These are phyloP conservation scores for Rosa lucieae DNA, from an alignment of 306 rosid genomes.

Conservation along the genomic window DNA sequence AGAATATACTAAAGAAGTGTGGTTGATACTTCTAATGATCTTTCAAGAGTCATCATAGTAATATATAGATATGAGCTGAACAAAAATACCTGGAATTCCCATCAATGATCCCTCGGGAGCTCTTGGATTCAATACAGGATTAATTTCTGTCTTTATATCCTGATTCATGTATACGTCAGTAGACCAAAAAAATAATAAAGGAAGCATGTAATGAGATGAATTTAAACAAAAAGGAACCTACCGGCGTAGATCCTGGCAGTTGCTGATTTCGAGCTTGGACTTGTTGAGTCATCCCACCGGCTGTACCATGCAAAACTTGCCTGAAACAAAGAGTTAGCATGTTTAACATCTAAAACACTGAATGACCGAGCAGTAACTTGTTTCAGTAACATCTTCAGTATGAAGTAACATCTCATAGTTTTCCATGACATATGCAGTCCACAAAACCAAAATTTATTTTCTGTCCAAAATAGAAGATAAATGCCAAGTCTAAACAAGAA, in stretches of 20 bases:
- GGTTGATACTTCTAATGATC: constrained; percentile 1
- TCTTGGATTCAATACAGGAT: constrained; percentile 85
- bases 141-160: constrained; percentile 94
- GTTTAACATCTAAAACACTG: constrained; percentile 11
- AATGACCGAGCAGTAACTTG: neutral
- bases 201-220: constrained; percentile 22
- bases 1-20: neutral
- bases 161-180: constrained; percentile 41
- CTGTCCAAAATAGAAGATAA: neutral
- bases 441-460: neutral
- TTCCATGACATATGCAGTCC: neutral
- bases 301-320: constrained; percentile 85
- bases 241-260: constrained; percentile 80
- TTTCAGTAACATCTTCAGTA: constrained; percentile 1
- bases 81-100: constrained; percentile 77
- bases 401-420: neutral
- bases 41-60: constrained; percentile 18
- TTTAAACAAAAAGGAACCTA: constrained; percentile 33
- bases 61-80: constrained; percentile 9
- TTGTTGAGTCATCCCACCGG: constrained; percentile 92
- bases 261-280: constrained; percentile 91
- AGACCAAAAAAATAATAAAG: constrained; percentile 14
- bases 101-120: constrained; percentile 90
- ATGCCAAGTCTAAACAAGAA: neutral
- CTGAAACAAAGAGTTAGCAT: constrained; percentile 44